These are phyloP conservation scores for Fraxinus anomala DNA, from an alignment of 257 asterid species.

Conservation along the genomic window DNA sequence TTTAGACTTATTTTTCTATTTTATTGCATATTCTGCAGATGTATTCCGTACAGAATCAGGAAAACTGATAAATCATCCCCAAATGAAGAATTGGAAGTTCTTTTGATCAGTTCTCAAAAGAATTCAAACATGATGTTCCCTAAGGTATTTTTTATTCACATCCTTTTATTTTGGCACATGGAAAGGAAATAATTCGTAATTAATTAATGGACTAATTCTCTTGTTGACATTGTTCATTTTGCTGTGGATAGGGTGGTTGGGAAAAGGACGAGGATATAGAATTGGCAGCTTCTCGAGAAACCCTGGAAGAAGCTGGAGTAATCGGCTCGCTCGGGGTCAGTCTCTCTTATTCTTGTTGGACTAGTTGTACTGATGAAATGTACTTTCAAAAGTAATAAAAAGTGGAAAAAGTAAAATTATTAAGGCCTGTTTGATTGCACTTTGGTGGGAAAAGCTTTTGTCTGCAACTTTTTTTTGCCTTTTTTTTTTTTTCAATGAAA, in stretches of 20 bases:
- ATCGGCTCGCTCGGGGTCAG: slow-evolving; percentile 71
- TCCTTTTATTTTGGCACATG: background rate
- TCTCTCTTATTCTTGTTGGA: background rate
- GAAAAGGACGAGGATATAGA: slow-evolving; percentile 81
- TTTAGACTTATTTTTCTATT: slow-evolving; percentile 6
- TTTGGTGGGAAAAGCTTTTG: too few species aligned
- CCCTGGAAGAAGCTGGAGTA: slow-evolving; percentile 91
- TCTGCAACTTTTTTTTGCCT: too few species aligned
- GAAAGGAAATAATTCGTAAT: background rate
- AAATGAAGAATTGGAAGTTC: slow-evolving; percentile 73
- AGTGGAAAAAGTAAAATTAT: too few species aligned
- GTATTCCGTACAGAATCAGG: slow-evolving; percentile 75
- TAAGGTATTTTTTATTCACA: slow-evolving; percentile 50
- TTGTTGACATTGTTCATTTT: slow-evolving; percentile 34
- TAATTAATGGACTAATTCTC: background rate
- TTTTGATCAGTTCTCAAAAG: slow-evolving; percentile 87
- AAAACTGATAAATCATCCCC: slow-evolving; percentile 36
- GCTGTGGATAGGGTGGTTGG: slow-evolving; percentile 78
- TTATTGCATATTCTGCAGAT: slow-evolving; percentile 51
- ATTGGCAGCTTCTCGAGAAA: slow-evolving; percentile 85
- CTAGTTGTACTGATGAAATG: too few species aligned
- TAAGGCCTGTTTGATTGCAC: too few species aligned
- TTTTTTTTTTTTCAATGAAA: too few species aligned
- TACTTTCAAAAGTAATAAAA: too few species aligned
- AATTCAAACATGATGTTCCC: slow-evolving; percentile 91